phyloP scores from a whole-genome alignment of 306 rosid genomes.

The Lathyrus oleraceus region DNA sequence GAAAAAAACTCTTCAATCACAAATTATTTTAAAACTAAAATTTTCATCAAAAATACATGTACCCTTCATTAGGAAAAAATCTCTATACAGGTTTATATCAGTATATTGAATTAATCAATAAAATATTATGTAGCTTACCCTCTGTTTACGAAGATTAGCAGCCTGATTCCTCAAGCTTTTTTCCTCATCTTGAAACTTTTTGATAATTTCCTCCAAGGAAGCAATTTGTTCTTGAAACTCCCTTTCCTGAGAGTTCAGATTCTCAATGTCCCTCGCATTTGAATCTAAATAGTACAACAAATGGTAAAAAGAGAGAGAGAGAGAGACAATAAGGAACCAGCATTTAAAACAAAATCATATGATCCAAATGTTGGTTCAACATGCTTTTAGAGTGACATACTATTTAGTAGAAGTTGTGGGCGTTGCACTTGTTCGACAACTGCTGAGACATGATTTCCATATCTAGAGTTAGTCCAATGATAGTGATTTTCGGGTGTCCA shows the following conservation, averaged over 20 bases:
- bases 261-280: conserved; percentile 73
- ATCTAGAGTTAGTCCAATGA: conserved; percentile 79
- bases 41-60: background rate
- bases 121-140: conserved; percentile 51
- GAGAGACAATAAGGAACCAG: background rate
- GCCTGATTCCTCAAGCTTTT: conserved; percentile 55
- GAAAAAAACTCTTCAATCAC: conserved; percentile 14
- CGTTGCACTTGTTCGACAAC: conserved; percentile 60
- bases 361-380: conserved; percentile 5
- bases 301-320: background rate
- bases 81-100: background rate
- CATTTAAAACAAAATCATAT: conserved; percentile 8
- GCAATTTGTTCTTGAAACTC: conserved; percentile 63
- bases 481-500: conserved; percentile 97
- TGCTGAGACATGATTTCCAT: conserved; percentile 77
- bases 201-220: conserved; percentile 50
- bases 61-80: background rate
- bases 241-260: conserved; percentile 49
- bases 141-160: conserved; percentile 64
- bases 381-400: conserved; percentile 48
- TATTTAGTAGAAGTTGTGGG: conserved; percentile 58
- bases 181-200: conserved; percentile 54
- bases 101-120: conserved; percentile 13
- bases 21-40: conserved; percentile 8
- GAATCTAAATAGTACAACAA: conserved; percentile 50